Conservation (phyloP, 169 alveolate species). For the Ichthyophthirius multifiliis region DNA sequence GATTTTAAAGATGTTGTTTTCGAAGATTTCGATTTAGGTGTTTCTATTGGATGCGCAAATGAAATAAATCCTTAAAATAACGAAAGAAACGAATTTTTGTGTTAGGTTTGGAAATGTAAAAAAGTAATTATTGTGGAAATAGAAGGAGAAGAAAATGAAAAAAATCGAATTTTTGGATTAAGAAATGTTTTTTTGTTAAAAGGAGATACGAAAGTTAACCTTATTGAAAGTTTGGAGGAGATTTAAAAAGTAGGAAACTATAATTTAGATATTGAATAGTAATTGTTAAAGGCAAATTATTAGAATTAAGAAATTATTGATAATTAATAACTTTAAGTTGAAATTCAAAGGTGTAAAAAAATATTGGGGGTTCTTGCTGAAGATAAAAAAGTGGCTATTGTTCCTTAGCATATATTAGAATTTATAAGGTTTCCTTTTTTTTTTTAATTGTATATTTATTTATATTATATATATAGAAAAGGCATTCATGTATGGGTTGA, state of each 20-base stretch:
- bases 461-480: neutral
- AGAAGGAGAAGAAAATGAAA: neutral
- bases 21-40: neutral
- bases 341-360: neutral
- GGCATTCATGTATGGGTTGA: conserved; percentile 8
- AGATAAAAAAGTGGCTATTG: neutral
- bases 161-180: neutral
- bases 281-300: too few species aligned
- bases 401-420: neutral
- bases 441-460: too few species aligned
- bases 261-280: too few species aligned
- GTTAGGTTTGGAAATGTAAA: neutral
- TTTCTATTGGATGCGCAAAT: neutral
- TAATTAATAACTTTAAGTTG: neutral
- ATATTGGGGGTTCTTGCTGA: neutral
- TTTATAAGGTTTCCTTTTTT: too few species aligned
- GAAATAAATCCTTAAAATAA: conserved; percentile 1
- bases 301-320: neutral
- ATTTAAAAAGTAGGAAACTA: neutral
- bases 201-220: neutral
- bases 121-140: neutral
- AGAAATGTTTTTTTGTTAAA: neutral
- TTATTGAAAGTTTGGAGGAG: neutral
- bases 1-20: neutral
- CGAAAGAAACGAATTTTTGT: neutral